phyloP scores from a whole-genome alignment of 148 eudicot genomes.

The Rhododendron griersonianum region DNA sequence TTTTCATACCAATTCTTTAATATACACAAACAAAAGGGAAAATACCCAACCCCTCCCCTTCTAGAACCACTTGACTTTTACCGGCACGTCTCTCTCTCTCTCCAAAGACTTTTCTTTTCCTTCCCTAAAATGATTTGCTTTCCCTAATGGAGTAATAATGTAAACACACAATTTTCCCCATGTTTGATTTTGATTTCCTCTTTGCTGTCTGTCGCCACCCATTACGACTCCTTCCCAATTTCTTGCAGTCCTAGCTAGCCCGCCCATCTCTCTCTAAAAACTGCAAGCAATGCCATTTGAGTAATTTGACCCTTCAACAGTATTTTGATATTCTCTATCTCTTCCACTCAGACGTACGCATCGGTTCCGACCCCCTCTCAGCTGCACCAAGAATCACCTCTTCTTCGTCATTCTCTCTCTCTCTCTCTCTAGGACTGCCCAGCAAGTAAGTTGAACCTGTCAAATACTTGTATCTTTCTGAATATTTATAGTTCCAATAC shows the following conservation, averaged over 20 bases:
- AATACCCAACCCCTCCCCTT: background rate
- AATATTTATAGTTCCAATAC: background rate
- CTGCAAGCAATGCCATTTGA: constrained; percentile 30
- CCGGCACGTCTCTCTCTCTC: background rate
- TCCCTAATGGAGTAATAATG: background rate
- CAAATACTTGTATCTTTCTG: background rate
- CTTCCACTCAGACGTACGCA: background rate
- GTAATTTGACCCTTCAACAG: constrained; percentile 43
- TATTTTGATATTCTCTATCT: background rate
- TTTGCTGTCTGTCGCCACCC: constrained; percentile 43
- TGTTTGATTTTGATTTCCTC: constrained; percentile 1
- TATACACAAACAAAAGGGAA: too few species aligned
- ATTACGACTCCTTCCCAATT: constrained; percentile 33
- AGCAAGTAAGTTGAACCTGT: constrained; percentile 22
- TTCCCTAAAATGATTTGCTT: background rate
- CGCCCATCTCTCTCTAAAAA: constrained; percentile 17
- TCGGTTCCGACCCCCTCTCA: background rate
- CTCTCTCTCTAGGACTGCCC: constrained; percentile 7
- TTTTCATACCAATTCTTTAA: background rate
- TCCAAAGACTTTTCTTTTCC: background rate
- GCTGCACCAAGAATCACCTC: background rate
- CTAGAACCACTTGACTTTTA: background rate
- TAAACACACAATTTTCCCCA: background rate
- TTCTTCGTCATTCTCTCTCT: background rate
- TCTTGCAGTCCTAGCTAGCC: constrained; percentile 15